These are phyloP conservation scores for apple (Malus domestica) DNA, from an alignment of 306 rosid species.

Conservation along the genomic window DNA sequence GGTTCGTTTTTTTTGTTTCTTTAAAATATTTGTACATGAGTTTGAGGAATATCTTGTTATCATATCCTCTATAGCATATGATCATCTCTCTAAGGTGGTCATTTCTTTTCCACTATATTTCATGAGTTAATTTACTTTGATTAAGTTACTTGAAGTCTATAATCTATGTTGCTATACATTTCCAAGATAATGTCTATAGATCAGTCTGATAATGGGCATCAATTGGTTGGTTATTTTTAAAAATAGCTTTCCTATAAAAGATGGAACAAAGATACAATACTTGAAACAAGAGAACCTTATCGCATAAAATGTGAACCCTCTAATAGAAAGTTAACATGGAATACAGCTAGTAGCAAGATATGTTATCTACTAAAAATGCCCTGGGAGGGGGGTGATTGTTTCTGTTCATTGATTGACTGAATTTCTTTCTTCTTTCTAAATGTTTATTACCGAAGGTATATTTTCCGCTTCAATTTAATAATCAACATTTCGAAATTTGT, in stretches of 20 bases:
- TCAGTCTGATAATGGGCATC: neutral
- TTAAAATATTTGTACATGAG: neutral
- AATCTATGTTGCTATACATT: neutral
- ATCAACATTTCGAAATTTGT: neutral
- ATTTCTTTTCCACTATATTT: neutral
- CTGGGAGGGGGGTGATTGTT: neutral
- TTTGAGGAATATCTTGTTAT: conserved; percentile 2
- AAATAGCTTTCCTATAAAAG: neutral
- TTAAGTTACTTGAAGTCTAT: neutral
- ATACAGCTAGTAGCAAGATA: neutral
- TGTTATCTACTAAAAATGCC: neutral
- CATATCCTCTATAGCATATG: neutral
- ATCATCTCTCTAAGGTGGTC: neutral
- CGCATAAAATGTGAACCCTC: neutral
- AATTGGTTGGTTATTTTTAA: neutral
- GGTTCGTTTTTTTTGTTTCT: conserved; percentile 45
- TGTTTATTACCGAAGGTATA: neutral
- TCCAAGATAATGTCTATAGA: neutral
- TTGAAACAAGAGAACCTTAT: neutral
- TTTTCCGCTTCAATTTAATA: neutral
- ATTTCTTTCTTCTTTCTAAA: neutral
- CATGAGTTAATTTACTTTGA: neutral
- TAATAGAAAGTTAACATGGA: neutral
- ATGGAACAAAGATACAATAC: neutral
- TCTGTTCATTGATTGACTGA: neutral